A percentile compares a stretch with the other conserved stretches of the same genome.
Evolutionary conservation across 306 rosid species (phyloP).

Genomic region (Prosopis cineraria): DNA sequence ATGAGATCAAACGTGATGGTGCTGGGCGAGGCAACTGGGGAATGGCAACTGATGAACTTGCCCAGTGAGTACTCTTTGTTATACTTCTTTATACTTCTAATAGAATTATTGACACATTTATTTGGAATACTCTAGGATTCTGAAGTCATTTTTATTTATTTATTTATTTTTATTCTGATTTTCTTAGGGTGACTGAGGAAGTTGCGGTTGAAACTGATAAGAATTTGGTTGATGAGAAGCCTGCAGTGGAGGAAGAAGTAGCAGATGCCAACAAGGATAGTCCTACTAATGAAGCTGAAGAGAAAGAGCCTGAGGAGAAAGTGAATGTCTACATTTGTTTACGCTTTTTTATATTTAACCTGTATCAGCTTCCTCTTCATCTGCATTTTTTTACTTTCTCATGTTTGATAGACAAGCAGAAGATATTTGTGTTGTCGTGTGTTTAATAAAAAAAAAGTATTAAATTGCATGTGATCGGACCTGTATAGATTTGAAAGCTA

Average conservation of each 20-base stretch:
- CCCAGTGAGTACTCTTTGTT: slow-evolving; percentile 47
- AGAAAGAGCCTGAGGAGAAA: slow-evolving; percentile 90
- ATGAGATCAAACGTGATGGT: slow-evolving; percentile 81
- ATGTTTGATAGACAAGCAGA: background rate
- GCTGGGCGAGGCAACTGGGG: slow-evolving; percentile 99
- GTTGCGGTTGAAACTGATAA: slow-evolving; percentile 63
- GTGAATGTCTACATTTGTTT: slow-evolving; percentile 38
- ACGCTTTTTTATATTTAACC: background rate
- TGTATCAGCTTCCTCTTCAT: slow-evolving; percentile 2
- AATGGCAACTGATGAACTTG: slow-evolving; percentile 64
- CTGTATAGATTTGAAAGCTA: background rate
- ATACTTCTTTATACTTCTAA: background rate
- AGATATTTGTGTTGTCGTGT: background rate
- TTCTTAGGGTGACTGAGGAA: slow-evolving; percentile 65
- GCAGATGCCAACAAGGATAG: slow-evolving; percentile 73
- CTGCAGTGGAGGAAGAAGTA: slow-evolving; percentile 51
- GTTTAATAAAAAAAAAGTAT: background rate
- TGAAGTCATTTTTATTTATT: background rate
- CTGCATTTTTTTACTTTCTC: background rate
- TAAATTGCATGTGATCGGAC: background rate
- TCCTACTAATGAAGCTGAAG: slow-evolving; percentile 62
- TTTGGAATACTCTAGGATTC: background rate
- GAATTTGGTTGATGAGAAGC: slow-evolving; percentile 71
- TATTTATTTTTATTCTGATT: background rate
- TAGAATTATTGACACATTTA: background rate